These are phyloP conservation scores for Boehmeria nivea DNA, from an alignment of 306 rosid genomes.

Conservation along the genomic window DNA sequence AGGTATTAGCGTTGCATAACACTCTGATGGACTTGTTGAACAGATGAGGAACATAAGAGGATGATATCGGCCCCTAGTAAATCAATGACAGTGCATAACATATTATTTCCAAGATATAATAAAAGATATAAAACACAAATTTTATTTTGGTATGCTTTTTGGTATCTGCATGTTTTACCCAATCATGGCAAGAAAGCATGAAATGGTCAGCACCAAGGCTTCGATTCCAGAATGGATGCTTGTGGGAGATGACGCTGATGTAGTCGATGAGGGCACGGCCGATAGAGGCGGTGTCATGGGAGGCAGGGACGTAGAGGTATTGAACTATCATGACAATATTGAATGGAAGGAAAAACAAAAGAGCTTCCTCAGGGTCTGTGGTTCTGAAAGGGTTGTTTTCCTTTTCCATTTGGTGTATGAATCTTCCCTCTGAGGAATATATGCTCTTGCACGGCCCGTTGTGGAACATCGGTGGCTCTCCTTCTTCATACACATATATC, in stretches of 20 bases:
- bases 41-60: slow-evolving; percentile 26
- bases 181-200: slow-evolving; percentile 48
- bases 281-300: slow-evolving; percentile 20
- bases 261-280: slow-evolving; percentile 29
- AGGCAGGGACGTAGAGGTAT: slow-evolving; percentile 29
- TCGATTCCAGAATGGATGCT: slow-evolving; percentile 34
- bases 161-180: no score
- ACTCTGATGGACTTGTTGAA: slow-evolving; percentile 39
- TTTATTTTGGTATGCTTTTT: not conserved
- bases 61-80: slow-evolving; percentile 31
- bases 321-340: slow-evolving; percentile 40
- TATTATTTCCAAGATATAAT: not conserved
- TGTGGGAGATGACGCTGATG: slow-evolving; percentile 31
- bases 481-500: slow-evolving; percentile 37
- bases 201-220: slow-evolving; percentile 45
- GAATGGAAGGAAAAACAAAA: slow-evolving; percentile 38
- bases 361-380: slow-evolving; percentile 31
- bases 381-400: slow-evolving; percentile 25
- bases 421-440: slow-evolving; percentile 42
- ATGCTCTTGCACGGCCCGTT: slow-evolving; percentile 46
- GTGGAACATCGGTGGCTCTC: slow-evolving; percentile 40
- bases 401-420: slow-evolving; percentile 40
- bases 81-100: not conserved
- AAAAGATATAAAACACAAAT: not conserved
- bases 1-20: slow-evolving; percentile 41